Evolutionary conservation across 331 rosid genomes (phyloP).

Genomic region (Quercus lobata): DNA sequence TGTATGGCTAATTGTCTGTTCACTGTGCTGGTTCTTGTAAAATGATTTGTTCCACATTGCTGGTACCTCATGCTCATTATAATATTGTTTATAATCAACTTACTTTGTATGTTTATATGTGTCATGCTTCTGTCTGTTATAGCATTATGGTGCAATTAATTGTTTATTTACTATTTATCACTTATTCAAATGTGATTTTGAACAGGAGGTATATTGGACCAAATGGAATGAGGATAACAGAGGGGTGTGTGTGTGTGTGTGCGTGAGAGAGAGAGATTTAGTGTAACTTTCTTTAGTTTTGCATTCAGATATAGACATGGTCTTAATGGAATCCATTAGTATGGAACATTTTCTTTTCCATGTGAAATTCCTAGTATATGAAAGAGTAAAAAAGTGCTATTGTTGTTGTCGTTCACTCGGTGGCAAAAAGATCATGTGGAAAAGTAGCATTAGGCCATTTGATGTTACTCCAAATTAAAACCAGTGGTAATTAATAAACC

Average conservation of each 20-base stretch:
- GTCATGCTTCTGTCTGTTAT: neutral
- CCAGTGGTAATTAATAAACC: neutral
- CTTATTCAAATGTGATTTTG: neutral
- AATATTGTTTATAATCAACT: neutral
- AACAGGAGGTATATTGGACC: neutral
- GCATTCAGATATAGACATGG: too few relatives aligned
- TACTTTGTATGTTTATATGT: neutral
- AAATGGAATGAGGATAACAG: too few relatives aligned
- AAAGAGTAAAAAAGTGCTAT: too few relatives aligned
- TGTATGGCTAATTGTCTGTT: conserved; percentile 7
- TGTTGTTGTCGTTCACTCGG: too few relatives aligned
- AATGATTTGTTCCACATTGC: neutral
- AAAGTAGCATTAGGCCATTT: neutral
- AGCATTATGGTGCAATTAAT: neutral
- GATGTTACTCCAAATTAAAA: neutral
- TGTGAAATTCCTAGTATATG: too few relatives aligned
- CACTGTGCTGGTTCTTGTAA: neutral
- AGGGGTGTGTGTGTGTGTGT: neutral
- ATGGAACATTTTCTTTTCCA: too few relatives aligned
- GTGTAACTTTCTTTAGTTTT: neutral
- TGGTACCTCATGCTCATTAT: neutral
- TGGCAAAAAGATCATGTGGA: neutral
- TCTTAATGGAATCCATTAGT: too few relatives aligned
- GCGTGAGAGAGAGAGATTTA: neutral
- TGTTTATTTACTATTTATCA: neutral